Percentiles rank a stretch among this genome's conserved stretches.
Conservation (phyloP, 257 asterid species). For the Rehmannia glutinosa region DNA sequence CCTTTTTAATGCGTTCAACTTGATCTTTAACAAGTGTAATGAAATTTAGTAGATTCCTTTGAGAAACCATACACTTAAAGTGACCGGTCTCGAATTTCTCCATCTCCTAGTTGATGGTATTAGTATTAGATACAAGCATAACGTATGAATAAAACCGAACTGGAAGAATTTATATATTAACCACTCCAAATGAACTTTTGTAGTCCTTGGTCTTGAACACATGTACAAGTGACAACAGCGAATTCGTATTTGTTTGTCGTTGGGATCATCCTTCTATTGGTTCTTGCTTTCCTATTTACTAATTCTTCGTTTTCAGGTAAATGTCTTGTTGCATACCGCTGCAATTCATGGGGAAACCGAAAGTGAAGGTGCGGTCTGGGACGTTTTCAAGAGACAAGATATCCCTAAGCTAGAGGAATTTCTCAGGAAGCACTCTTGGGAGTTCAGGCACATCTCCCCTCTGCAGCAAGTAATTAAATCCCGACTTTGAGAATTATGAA, state of each 20-base stretch:
- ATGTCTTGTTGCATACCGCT: too few species aligned
- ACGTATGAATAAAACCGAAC: not conserved
- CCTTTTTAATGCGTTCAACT: too few species aligned
- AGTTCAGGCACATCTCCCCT: conserved; percentile 39
- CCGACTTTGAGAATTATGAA: not conserved
- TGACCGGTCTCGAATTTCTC: too few species aligned
- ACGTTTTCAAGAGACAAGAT: conserved; percentile 49
- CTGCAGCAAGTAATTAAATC: conserved; percentile 26
- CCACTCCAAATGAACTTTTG: not conserved
- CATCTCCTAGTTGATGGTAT: not conserved
- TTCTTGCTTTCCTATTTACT: not conserved
- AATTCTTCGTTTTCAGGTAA: not conserved
- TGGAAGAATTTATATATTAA: not conserved
- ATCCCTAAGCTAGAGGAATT: conserved; percentile 42
- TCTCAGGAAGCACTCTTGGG: conserved; percentile 36
- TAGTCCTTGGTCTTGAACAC: not conserved
- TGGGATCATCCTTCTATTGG: not conserved
- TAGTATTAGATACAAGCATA: not conserved
- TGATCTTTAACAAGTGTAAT: too few species aligned
- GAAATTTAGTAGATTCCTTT: too few species aligned
- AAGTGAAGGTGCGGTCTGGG: conserved; percentile 52
- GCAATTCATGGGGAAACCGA: not conserved
- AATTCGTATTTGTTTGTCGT: not conserved
- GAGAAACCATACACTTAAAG: too few species aligned
- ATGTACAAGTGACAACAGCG: not conserved